These are phyloP conservation scores for Luffa acutangula DNA, from an alignment of 306 rosid genomes.

Conservation along the genomic window DNA sequence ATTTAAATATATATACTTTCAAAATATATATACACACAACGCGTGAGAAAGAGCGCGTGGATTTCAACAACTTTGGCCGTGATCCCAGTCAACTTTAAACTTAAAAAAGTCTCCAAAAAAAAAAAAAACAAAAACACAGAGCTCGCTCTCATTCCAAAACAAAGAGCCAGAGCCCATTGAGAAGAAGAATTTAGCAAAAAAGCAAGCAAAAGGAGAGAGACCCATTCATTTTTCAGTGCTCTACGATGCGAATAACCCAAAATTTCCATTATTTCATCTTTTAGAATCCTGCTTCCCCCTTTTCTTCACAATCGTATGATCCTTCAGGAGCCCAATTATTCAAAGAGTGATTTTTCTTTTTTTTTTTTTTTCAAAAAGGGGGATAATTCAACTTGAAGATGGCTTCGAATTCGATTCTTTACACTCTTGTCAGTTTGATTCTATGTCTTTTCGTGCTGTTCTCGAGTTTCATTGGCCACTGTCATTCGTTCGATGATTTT, in stretches of 20 bases:
- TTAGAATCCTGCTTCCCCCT: not conserved
- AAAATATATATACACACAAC: not conserved
- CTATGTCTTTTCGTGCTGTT: constrained; percentile 25
- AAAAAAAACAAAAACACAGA: not conserved
- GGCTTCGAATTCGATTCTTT: constrained; percentile 41
- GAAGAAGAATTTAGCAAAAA: not conserved
- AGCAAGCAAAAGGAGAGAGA: not conserved
- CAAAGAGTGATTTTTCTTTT: not conserved
- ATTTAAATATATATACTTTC: too few species aligned
- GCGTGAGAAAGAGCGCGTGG: not conserved
- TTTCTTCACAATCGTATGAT: constrained; percentile 17
- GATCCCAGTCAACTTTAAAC: not conserved
- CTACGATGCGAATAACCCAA: not conserved
- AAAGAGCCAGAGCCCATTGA: not conserved
- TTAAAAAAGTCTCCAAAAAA: not conserved
- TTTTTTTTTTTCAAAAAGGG: not conserved
- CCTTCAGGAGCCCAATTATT: not conserved
- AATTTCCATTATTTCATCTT: not conserved
- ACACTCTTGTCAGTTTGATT: constrained; percentile 28
- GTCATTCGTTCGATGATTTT: constrained; percentile 21
- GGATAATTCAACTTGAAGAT: constrained; percentile 14
- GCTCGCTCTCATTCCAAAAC: not conserved
- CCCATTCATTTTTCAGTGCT: not conserved
- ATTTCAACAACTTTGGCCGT: not conserved
- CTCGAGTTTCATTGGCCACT: constrained; percentile 27